Percentiles rank a stretch among this genome's conserved stretches.
Evolutionary conservation across 306 rosid genomes (phyloP).

Genomic region (Pachyrhizus erosus): DNA sequence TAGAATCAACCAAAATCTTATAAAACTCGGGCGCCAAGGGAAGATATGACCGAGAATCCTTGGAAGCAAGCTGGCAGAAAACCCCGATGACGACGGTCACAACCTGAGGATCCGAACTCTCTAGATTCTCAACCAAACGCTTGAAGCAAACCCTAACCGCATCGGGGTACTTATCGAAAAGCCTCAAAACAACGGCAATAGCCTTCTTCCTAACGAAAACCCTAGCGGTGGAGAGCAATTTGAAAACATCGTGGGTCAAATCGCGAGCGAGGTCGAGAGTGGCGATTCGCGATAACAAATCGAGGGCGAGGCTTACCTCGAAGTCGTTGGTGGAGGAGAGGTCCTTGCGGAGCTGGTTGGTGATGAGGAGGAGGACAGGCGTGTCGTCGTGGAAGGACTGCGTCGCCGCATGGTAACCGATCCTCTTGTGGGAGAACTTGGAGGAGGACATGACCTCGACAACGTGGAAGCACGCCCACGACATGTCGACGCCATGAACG

Average conservation of each 20-base stretch:
- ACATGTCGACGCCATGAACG: slow-evolving; percentile 77
- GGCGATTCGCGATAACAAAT: slow-evolving; percentile 73
- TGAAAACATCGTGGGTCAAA: slow-evolving; percentile 79
- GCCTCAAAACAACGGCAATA: slow-evolving; percentile 65
- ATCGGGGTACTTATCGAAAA: slow-evolving; percentile 84
- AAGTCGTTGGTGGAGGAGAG: slow-evolving; percentile 61
- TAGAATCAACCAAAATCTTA: slow-evolving; percentile 71
- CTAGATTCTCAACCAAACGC: slow-evolving; percentile 88
- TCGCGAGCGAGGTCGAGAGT: slow-evolving; percentile 85
- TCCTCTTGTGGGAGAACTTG: slow-evolving; percentile 72
- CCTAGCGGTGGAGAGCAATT: slow-evolving; percentile 65
- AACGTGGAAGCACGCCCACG: slow-evolving; percentile 90
- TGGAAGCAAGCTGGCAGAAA: slow-evolving; percentile 77
- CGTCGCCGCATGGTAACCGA: slow-evolving; percentile 83
- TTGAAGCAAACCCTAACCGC: slow-evolving; percentile 89
- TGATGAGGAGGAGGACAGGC: slow-evolving; percentile 81
- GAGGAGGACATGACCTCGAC: slow-evolving; percentile 93
- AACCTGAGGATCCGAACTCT: slow-evolving; percentile 63
- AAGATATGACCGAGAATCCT: slow-evolving; percentile 78
- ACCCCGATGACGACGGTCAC: slow-evolving; percentile 79
- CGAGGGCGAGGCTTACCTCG: slow-evolving; percentile 82
- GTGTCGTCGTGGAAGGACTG: slow-evolving; percentile 76
- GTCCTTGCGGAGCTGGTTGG: slow-evolving; percentile 95
- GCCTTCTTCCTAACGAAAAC: slow-evolving; percentile 77
- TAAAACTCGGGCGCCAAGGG: slow-evolving; percentile 92